Percentiles rank a stretch among this genome's conserved stretches.
phyloP scores from a whole-genome alignment of 495 filamentous ascomycete species.

The Aspergillus baeticus region DNA sequence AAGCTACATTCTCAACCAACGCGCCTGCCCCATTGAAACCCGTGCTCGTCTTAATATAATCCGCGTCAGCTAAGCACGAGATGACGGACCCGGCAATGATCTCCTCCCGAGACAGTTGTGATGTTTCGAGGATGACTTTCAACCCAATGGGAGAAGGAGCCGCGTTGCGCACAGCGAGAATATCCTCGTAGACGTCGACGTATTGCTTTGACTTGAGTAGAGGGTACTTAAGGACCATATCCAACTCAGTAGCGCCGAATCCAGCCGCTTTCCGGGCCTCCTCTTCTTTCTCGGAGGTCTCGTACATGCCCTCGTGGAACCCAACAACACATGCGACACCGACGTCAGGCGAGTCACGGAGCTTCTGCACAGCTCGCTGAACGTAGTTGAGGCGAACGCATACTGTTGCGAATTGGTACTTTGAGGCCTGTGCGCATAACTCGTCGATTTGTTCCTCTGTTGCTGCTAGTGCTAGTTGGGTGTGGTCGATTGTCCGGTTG shows the following conservation, averaged over 20 bases:
- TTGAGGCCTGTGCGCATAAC: slow-evolving; percentile 62
- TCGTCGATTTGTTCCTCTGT: slow-evolving; percentile 53
- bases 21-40: slow-evolving; percentile 65
- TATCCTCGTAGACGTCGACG: slow-evolving; percentile 54
- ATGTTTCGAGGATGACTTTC: slow-evolving; percentile 70
- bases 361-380: slow-evolving; percentile 47
- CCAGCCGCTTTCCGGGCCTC: slow-evolving; percentile 57
- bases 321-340: slow-evolving; percentile 63
- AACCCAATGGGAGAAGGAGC: slow-evolving; percentile 47
- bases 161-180: slow-evolving; percentile 52
- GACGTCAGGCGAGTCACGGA: slow-evolving; percentile 45
- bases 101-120: slow-evolving; percentile 51
- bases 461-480: slow-evolving; percentile 56
- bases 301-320: slow-evolving; percentile 63
- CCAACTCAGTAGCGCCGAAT: slow-evolving; percentile 61
- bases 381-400: slow-evolving; percentile 59
- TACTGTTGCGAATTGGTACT: slow-evolving; percentile 59
- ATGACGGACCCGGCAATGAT: slow-evolving; percentile 61
- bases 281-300: slow-evolving; percentile 49
- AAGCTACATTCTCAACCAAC: slow-evolving; percentile 49
- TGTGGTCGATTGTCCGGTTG: slow-evolving; percentile 62
- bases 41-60: slow-evolving; percentile 70
- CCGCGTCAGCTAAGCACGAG: slow-evolving; percentile 56
- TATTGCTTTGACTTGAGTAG: slow-evolving; percentile 52
- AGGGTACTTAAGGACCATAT: slow-evolving; percentile 65